Evolutionary conservation across 2,329 filamentous ascomycete genomes (phyloP), one percentile per base, ranked within the genome.

Genomic region (Tothia fuscella): DNA sequence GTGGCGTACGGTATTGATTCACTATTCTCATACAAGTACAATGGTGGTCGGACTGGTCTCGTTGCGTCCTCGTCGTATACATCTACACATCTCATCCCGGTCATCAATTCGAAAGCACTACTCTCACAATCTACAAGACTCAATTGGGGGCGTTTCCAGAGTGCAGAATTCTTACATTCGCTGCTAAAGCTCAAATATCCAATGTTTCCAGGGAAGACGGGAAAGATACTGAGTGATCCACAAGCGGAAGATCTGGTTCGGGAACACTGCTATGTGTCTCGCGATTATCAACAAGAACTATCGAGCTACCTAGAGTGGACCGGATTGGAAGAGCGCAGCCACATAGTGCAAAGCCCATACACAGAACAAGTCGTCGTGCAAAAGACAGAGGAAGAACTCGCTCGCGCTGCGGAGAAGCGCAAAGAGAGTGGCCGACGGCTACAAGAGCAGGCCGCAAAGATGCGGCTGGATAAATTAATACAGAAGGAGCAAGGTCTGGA

Each of bases 401-500:
- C 84, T 2, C 74, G 78, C 30, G 85, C 93, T 48, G 87, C 89
- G 9, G 91, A 98, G 66, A 82, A 89, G 57, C 86, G 93, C 56
- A 93, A 93, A 59, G 91, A 98, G 62, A 91, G 86, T 51, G 91
- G 91, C 0, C 73, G 91, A 48, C 73, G 93, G 34, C 58, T 98
- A 20, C 91, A 98, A 59, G 87, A 95, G 53, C 91, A 98, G 61
- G 91, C 91, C 0, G 89, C 89, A 7, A 96, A 94, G 62, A 94
- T 95, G 86, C 80, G 91, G 6, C 67, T 98, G 1, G 91, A 98
- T 49, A 93, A 93, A 56, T 69, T 98, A 35, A 85, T 96, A 58
- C 83, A 84, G 55, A 98, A 98, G 61, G 91, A 98, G 62, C 79
- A 93, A 56, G 88, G 96, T 57, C 66, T 96, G 2, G 88, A 93